These are phyloP conservation scores for Alternaria brassicae DNA, from an alignment of 2,329 filamentous ascomycete genomes.

Conservation along the genomic window DNA sequence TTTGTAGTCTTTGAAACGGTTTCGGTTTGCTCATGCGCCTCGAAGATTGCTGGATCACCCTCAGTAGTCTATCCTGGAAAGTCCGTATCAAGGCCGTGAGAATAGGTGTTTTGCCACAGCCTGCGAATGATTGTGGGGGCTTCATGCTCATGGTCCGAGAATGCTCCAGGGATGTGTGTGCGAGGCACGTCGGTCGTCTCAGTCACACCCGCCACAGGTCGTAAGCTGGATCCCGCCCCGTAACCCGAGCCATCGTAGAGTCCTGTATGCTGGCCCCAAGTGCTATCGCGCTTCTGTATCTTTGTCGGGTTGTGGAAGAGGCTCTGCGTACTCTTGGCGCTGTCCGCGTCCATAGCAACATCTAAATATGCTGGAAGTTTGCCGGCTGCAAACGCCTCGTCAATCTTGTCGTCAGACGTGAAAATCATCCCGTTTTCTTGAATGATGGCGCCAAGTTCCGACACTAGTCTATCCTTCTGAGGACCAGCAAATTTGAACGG, in stretches of 20 bases:
- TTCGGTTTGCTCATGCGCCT: background rate
- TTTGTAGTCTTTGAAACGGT: background rate
- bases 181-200: background rate
- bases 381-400: slow-evolving; percentile 8
- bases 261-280: slow-evolving; percentile 11
- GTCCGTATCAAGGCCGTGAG: background rate
- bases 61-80: background rate
- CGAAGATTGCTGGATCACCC: background rate
- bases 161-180: background rate
- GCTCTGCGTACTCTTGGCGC: background rate
- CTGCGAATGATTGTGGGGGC: background rate
- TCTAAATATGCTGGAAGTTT: slow-evolving; percentile 6
- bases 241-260: slow-evolving; percentile 40
- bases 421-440: background rate
- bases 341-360: background rate
- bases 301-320: background rate
- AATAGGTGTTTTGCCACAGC: background rate
- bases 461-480: slow-evolving; percentile 2
- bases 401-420: background rate
- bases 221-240: slow-evolving; percentile 18
- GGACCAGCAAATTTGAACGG: background rate
- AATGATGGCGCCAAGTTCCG: background rate
- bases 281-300: slow-evolving; percentile 1
- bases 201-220: slow-evolving; percentile 1
- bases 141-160: background rate